Evolutionary conservation across 768 basidiomycete genomes (phyloP).

Genomic region (Pholiota microspora): DNA sequence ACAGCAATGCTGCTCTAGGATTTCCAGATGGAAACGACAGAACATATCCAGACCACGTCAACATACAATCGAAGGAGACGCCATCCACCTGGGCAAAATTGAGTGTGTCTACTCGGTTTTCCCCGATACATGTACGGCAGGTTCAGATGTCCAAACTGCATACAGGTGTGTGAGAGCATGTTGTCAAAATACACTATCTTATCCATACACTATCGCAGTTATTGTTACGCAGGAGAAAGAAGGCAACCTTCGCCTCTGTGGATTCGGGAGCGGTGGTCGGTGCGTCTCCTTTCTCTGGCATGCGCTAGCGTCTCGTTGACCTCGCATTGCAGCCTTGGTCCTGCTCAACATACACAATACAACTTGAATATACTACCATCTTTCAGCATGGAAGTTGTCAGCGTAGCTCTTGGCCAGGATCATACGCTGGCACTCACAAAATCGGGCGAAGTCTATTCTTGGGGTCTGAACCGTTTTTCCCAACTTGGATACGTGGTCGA

Average conservation of each 20-base stretch:
- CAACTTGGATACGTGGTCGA: conserved; percentile 90
- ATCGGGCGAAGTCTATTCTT: conserved; percentile 81
- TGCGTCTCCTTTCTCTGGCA: conserved; percentile 27
- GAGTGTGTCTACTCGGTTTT: conserved; percentile 49
- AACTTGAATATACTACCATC: conserved; percentile 59
- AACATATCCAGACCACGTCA: conserved; percentile 72
- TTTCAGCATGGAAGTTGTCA: conserved; percentile 52
- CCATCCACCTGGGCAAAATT: conserved; percentile 20
- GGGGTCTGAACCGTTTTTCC: conserved; percentile 87
- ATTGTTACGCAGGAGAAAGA: conserved; percentile 71
- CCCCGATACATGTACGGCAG: conserved; percentile 58
- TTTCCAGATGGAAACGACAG: conserved; percentile 80
- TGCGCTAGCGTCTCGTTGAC: background rate
- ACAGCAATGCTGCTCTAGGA: conserved; percentile 86
- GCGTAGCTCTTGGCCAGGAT: conserved; percentile 89
- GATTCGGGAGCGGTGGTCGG: conserved; percentile 88
- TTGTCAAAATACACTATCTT: background rate
- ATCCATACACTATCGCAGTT: conserved; percentile 22
- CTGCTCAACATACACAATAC: conserved; percentile 77
- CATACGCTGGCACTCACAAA: conserved; percentile 87
- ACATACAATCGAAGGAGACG: conserved; percentile 41
- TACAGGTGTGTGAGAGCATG: conserved; percentile 50
- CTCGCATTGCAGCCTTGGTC: conserved; percentile 57
- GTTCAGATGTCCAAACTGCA: conserved; percentile 87
- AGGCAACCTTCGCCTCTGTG: conserved; percentile 81